Conservation (phyloP, 2,329 filamentous ascomycete species). For the Pyricularia pennisetigena region DNA sequence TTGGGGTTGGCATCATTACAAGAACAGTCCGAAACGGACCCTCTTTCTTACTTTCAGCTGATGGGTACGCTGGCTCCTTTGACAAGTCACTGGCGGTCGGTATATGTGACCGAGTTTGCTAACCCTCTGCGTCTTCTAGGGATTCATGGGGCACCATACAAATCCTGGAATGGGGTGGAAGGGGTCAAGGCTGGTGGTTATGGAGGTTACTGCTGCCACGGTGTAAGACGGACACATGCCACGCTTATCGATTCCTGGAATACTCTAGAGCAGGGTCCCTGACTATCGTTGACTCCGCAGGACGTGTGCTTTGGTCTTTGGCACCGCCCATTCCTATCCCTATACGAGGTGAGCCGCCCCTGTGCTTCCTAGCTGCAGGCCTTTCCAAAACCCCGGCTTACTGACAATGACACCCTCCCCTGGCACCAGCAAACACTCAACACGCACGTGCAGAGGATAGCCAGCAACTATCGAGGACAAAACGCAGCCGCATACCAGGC, state of each 20-base stretch:
- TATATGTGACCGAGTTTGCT: not conserved
- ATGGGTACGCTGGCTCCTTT: conserved; percentile 23
- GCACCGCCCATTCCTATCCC: conserved; percentile 45
- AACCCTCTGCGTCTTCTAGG: conserved; percentile 11
- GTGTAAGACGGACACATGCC: conserved; percentile 20
- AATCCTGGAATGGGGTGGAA: conserved; percentile 24
- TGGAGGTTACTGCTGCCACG: conserved; percentile 35
- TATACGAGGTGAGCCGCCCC: conserved; percentile 39
- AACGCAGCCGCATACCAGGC: conserved; percentile 26
- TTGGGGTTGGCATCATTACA: conserved; percentile 34
- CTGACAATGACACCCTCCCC: not conserved
- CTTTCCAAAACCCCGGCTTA: not conserved
- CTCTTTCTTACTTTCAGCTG: conserved; percentile 40
- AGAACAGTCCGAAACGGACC: conserved; percentile 26
- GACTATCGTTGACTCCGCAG: conserved; percentile 15
- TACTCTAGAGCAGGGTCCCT: not conserved
- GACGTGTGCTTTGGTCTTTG: conserved; percentile 40
- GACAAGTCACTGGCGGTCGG: too few species aligned
- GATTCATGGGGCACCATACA: conserved; percentile 22
- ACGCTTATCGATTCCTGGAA: not conserved
- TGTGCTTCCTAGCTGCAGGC: not conserved
- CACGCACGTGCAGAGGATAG: conserved; percentile 33
- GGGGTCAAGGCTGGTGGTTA: conserved; percentile 22
- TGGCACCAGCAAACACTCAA: conserved; percentile 38
- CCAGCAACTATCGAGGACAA: conserved; percentile 27